A percentile compares a stretch with the other conserved stretches of the same genome.
phyloP scores from a whole-genome alignment of 495 filamentous ascomycete species.

The Talaromyces wortmannii region DNA sequence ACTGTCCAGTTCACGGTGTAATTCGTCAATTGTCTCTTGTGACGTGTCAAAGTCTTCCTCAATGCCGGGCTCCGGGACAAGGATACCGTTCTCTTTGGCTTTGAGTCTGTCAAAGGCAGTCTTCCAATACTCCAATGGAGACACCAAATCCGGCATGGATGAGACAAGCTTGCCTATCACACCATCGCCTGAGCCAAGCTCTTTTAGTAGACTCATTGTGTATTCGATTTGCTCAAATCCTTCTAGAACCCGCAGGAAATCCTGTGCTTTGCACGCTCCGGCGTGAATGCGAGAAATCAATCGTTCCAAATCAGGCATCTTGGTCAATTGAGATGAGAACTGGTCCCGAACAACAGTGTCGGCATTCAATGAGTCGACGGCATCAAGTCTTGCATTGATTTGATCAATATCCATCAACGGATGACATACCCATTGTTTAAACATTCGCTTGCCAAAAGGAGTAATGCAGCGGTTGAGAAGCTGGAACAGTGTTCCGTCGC shows the following conservation, averaged over 20 bases:
- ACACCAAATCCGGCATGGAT: constrained; percentile 76
- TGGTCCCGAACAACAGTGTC: constrained; percentile 70
- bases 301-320: constrained; percentile 91
- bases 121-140: constrained; percentile 78
- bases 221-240: constrained; percentile 97
- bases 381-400: constrained; percentile 94
- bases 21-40: constrained; percentile 64
- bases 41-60: constrained; percentile 91
- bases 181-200: constrained; percentile 64
- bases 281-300: constrained; percentile 94
- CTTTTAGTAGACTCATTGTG: constrained; percentile 70
- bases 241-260: constrained; percentile 91
- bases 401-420: constrained; percentile 77
- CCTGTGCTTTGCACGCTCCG: constrained; percentile 74
- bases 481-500: constrained; percentile 80
- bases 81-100: constrained; percentile 65
- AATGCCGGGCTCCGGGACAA: constrained; percentile 83
- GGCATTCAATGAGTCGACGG: constrained; percentile 86
- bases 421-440: constrained; percentile 97
- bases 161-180: constrained; percentile 77
- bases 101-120: constrained; percentile 82
- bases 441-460: constrained; percentile 93
- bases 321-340: constrained; percentile 77
- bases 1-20: constrained; percentile 63
- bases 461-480: constrained; percentile 93